Conservation (phyloP, 805 yeast genomes). For the Yarrowia osloensis region DNA sequence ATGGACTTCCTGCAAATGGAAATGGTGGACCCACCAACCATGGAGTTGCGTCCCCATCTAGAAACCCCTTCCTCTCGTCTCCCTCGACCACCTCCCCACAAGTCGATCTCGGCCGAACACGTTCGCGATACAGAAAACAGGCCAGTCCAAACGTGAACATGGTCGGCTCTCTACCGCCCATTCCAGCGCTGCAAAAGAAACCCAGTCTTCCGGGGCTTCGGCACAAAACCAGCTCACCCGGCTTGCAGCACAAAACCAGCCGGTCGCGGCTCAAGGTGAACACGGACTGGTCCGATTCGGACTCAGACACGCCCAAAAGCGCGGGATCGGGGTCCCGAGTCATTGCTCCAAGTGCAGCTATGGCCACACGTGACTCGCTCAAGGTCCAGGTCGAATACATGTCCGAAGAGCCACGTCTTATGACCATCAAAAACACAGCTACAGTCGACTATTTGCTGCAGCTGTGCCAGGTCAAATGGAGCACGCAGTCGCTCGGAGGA, state of each 20-base stretch:
- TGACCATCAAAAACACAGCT: slow-evolving; percentile 14
- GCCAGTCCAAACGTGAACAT: slow-evolving; percentile 1
- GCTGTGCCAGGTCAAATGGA: slow-evolving; percentile 15
- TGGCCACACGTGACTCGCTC: neutral
- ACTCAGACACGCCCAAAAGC: slow-evolving; percentile 7
- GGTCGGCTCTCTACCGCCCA: neutral
- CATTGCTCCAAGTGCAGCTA: neutral
- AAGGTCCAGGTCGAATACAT: slow-evolving; percentile 14
- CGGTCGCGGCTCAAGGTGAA: slow-evolving; percentile 2
- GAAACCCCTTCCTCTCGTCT: slow-evolving; percentile 6
- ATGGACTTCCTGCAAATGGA: too few relatives aligned
- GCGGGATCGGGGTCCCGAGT: slow-evolving; percentile 8
- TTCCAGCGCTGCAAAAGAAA: neutral
- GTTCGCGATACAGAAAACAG: slow-evolving; percentile 4
- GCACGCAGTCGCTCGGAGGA: neutral
- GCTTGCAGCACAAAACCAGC: neutral
- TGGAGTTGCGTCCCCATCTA: neutral
- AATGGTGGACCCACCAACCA: neutral
- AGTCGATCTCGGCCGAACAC: neutral
- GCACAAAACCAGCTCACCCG: neutral
- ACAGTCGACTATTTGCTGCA: slow-evolving; percentile 12
- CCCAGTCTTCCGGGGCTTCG: neutral
- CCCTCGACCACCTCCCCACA: neutral
- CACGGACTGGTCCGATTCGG: slow-evolving; percentile 21
- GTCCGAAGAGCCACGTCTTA: slow-evolving; percentile 1